These are phyloP conservation scores for Aspergillus conjunctus DNA, from an alignment of 495 filamentous ascomycete genomes.

Conservation along the genomic window DNA sequence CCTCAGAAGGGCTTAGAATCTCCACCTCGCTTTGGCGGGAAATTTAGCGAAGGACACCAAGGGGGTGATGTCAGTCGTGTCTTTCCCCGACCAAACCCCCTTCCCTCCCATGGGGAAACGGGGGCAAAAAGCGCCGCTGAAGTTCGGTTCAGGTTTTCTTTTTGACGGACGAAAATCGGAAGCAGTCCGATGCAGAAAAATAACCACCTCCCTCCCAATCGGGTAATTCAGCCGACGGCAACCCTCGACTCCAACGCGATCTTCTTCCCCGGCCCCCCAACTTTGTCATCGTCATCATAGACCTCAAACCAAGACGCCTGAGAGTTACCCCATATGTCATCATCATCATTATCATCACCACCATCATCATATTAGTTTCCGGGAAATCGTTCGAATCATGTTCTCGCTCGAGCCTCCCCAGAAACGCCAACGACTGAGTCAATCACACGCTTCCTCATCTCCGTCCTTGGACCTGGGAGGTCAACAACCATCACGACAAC, in stretches of 20 bases:
- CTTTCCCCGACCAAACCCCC: neutral
- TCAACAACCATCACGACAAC: neutral
- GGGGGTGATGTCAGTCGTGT: neutral
- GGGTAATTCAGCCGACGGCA: conserved; percentile 17
- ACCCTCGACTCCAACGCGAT: neutral
- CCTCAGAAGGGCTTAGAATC: neutral
- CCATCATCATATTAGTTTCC: neutral
- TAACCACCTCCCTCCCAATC: neutral
- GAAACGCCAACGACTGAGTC: conserved; percentile 22
- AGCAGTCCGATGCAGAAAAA: neutral
- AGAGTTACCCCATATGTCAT: neutral
- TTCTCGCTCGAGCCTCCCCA: conserved; percentile 13
- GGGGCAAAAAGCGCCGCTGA: neutral
- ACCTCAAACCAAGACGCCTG: neutral
- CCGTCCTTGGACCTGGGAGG: neutral
- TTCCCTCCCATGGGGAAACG: neutral
- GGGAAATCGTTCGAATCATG: neutral
- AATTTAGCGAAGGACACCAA: neutral
- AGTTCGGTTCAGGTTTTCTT: neutral
- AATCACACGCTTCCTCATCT: conserved; percentile 3
- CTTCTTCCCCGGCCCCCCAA: neutral
- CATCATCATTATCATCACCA: neutral
- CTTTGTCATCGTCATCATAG: neutral
- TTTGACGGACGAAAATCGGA: conserved; percentile 7
- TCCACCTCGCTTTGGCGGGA: neutral